Percentiles rank a stretch among this genome's conserved stretches.
Evolutionary conservation across 2,329 filamentous ascomycete species (phyloP).

Genomic region (Acarospora socialis): DNA sequence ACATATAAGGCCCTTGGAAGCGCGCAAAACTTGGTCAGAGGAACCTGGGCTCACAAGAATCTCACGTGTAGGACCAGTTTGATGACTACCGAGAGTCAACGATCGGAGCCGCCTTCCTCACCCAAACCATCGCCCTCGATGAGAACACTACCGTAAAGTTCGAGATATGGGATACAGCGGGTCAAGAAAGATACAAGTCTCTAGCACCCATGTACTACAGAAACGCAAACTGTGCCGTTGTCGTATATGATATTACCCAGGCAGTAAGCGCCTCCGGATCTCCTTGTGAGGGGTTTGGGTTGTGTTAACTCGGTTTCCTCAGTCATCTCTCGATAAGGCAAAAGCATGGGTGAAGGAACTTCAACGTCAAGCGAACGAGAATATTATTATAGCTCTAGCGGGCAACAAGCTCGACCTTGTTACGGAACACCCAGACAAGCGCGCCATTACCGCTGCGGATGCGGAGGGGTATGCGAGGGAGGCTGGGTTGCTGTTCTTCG

Average conservation of each 20-base stretch:
- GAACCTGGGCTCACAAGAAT: not conserved
- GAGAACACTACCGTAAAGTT: constrained; percentile 99
- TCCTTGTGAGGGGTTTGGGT: constrained; percentile 6
- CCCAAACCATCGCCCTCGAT: constrained; percentile 95
- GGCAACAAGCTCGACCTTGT: constrained; percentile 98
- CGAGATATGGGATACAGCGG: constrained; percentile 98
- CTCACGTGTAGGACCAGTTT: constrained; percentile 90
- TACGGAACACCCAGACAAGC: constrained; percentile 86
- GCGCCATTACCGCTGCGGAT: constrained; percentile 75
- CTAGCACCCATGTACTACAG: constrained; percentile 99
- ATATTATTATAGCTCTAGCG: constrained; percentile 95
- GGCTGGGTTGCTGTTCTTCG: constrained; percentile 90
- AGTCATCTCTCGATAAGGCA: constrained; percentile 96
- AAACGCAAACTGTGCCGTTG: constrained; percentile 97
- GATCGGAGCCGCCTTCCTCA: constrained; percentile 95
- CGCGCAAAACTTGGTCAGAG: constrained; percentile 2
- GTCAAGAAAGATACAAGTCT: constrained; percentile 97
- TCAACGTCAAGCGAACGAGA: constrained; percentile 96
- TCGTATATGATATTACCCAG: constrained; percentile 99
- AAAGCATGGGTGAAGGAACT: constrained; percentile 99
- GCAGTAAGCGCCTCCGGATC: constrained; percentile 49
- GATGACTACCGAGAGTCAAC: constrained; percentile 96
- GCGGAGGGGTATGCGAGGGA: constrained; percentile 92
- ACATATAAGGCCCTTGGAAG: no score
- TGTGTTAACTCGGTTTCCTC: constrained; percentile 13